These are phyloP conservation scores for Candida boidinii DNA, from an alignment of 805 yeast species.

Conservation along the genomic window DNA sequence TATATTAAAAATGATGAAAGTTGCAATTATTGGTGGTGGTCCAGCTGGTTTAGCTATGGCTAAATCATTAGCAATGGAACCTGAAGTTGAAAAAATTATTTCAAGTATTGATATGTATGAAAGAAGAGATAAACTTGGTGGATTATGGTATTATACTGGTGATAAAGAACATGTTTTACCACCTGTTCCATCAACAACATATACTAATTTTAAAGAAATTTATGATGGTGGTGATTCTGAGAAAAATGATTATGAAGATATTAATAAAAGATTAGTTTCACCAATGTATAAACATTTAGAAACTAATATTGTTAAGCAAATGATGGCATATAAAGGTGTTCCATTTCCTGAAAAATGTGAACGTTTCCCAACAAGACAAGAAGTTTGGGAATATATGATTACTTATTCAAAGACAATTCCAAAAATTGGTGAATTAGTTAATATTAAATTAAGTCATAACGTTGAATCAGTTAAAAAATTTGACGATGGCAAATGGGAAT, in stretches of 20 bases:
- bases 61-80: slow-evolving; percentile 24
- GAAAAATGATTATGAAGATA: neutral
- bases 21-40: slow-evolving; percentile 28
- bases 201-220: slow-evolving; percentile 10
- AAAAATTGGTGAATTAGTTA: slow-evolving; percentile 28
- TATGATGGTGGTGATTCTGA: slow-evolving; percentile 7
- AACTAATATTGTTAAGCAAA: slow-evolving; percentile 23
- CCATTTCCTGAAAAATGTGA: slow-evolving; percentile 30
- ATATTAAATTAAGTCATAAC: slow-evolving; percentile 28
- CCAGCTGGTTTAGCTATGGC: slow-evolving; percentile 26
- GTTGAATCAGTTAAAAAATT: slow-evolving; percentile 34
- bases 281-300: slow-evolving; percentile 28
- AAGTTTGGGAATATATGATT: slow-evolving; percentile 54
- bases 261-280: slow-evolving; percentile 15
- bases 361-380: slow-evolving; percentile 49
- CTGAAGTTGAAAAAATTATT: slow-evolving; percentile 14
- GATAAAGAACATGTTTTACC: slow-evolving; percentile 14
- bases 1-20: slow-evolving; percentile 7
- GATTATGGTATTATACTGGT: slow-evolving; percentile 25
- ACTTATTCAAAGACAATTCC: slow-evolving; percentile 41
- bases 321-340: slow-evolving; percentile 23
- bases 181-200: slow-evolving; percentile 15
- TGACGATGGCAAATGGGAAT: slow-evolving; percentile 19
- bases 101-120: slow-evolving; percentile 21
- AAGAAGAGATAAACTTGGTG: slow-evolving; percentile 23